Evolutionary conservation across 225 moss, liverwort and hornwort species (phyloP), one percentile per base, ranked within the genome.

Genomic region (Physcomitrellopsis africana): DNA sequence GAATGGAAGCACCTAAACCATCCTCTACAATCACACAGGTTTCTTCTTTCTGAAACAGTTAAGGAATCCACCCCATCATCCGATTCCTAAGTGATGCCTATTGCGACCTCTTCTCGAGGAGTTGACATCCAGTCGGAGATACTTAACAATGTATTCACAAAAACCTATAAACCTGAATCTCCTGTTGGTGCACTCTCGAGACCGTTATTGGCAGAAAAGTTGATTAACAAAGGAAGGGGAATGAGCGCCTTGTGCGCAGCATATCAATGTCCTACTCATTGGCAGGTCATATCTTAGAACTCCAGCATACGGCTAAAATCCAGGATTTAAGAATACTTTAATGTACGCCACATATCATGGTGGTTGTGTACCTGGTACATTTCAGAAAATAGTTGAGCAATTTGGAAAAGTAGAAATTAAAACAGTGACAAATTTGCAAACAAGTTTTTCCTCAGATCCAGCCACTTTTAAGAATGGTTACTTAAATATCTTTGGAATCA

Each of bases 61-160:
- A 20, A 10, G 56, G 55, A 74, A 41, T 16, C 14, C 12, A 63
- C 18, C 22, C 19, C 55, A 56, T 56, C 46, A 19, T 26, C 46
- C 55, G 9, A 27, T 47, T 48, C 60, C 47, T 60, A 44, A 20
- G 13, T 46, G 18, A 27, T 18, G 5, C 65, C 44, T 74, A 24
- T 54, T 64, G 64, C 52, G 52, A 52, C 73, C 49, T 55, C 55
- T 65, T 55, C 46, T 54, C 24, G 54, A 55, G 44, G 15, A 52
- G 52, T 44, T n/a, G 55, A 44, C 65, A 54, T 18, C 15, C 9
- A 56, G 65, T 56, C 46, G 74, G 65, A 27, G 55, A 43, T 4
- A 55, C 26, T 66, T 55, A 74, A 65, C 46, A 74, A 74, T 65
- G 56, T 65, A 74, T 74, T 74, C 65, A 74, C 74, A 65, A 74